phyloP scores from a whole-genome alignment of 164 flowering plant species.

The Magnolia sinica region DNA sequence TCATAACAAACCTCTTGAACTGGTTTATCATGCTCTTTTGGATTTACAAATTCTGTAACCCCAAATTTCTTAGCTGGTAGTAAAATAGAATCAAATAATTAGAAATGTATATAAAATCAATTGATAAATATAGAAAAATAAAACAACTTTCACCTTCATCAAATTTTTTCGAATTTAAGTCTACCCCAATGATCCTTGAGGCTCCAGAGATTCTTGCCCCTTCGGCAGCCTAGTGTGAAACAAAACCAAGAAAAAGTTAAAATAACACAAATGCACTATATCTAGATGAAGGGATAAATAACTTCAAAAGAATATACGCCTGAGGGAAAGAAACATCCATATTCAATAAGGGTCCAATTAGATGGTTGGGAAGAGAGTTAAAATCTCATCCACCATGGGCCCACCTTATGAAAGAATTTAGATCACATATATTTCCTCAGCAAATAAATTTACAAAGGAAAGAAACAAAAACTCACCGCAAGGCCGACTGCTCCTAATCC shows the following conservation, averaged over 20 bases:
- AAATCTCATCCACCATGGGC: no score
- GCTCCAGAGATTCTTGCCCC: conserved; percentile 42
- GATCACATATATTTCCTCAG: no score
- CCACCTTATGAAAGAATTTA: no score
- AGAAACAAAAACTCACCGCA: conserved; percentile 42
- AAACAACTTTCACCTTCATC: conserved; percentile 20
- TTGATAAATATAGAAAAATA: not conserved
- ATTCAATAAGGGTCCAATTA: no score
- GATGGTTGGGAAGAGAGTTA: no score
- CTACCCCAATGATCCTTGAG: conserved; percentile 36
- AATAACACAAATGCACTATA: not conserved
- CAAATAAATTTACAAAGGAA: not conserved
- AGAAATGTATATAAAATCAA: not conserved
- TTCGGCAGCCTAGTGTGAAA: conserved; percentile 28
- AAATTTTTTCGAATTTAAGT: conserved; percentile 26
- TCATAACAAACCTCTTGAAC: conserved; percentile 45
- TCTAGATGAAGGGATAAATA: not conserved
- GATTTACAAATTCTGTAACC: conserved; percentile 50
- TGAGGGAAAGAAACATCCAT: no score
- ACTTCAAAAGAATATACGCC: not conserved
- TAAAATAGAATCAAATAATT: not conserved
- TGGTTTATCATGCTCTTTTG: conserved; percentile 44
- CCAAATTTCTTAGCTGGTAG: conserved; percentile 57
- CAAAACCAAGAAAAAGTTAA: no score
- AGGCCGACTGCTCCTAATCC: conserved; percentile 88